Conservation (phyloP, 305 asterid genomes). For the Rubia peregrina region DNA sequence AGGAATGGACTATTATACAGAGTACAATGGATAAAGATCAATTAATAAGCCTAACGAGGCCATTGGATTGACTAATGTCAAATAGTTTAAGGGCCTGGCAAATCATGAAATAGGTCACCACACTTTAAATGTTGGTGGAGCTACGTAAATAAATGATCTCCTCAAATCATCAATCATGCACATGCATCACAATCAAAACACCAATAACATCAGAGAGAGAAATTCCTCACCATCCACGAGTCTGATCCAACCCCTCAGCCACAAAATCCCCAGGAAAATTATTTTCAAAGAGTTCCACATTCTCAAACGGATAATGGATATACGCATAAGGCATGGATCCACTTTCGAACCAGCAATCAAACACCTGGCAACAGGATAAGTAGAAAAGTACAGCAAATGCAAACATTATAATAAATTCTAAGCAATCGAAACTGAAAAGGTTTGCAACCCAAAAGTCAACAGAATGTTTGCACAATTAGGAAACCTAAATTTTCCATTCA, state of each 20-base stretch:
- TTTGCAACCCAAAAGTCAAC: too few species aligned
- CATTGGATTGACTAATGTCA: not conserved
- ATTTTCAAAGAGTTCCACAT: slow-evolving; percentile 73
- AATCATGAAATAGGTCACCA: not conserved
- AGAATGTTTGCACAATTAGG: not conserved
- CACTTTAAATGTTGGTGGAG: not conserved
- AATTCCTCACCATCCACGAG: slow-evolving; percentile 72
- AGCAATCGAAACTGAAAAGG: not conserved
- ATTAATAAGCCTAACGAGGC: not conserved
- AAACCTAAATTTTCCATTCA: not conserved
- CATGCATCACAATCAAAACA: not conserved
- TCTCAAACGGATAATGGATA: slow-evolving; percentile 95
- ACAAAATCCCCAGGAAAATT: slow-evolving; percentile 97
- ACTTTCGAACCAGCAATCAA: slow-evolving; percentile 99
- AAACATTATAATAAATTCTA: not conserved
- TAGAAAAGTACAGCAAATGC: not conserved
- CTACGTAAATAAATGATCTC: not conserved
- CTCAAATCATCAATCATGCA: not conserved
- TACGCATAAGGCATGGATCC: slow-evolving; percentile 99
- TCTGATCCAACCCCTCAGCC: slow-evolving; percentile 98
- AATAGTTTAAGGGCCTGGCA: not conserved
- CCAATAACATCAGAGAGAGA: not conserved
- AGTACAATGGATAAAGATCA: too few species aligned
- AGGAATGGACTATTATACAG: not conserved
- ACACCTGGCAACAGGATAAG: slow-evolving; percentile 31